Evolutionary conservation across 2,329 filamentous ascomycete genomes (phyloP), one percentile per base, ranked within the genome.

Genomic region (Exutisphaerella laricina): DNA sequence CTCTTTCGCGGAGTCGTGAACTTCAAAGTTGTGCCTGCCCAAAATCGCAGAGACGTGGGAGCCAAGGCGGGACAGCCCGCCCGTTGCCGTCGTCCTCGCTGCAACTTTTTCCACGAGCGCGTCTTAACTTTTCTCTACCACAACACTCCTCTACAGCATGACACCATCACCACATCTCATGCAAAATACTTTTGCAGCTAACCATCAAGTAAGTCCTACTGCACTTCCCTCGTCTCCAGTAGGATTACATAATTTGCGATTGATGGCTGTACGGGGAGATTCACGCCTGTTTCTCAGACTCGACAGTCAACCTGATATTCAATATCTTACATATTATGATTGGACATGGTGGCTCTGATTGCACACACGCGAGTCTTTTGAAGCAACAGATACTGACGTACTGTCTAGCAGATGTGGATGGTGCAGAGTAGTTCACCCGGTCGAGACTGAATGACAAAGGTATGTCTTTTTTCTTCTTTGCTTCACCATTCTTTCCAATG

Each of bases 231-330:
- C 25, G 34, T 48, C 28, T 2, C 13, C 39, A 38, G 38, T 58
- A 84, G 86, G 89, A 95, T 94, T 88, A 84, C 74, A 85, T 87
- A 95, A 95, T 96, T 96, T 96, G 88, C 89, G 88, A 90, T 90
- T 94, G 88, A 96, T 84, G 78, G 75, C 71, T 68, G 68, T 68
- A 73, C 72, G 80, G 80, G 89, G 88, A 87, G 76, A 72, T 85
- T 80, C 88, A 84, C 84, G 88, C 89, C 88, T 79, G 88, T 80
- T 85, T 77, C 74, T 84, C 82, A 77, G 82, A 88, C 82, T 83
- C 75, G 71, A 64, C 70, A 72, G 77, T 71, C 78, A 67, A 73
- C 60, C 63, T 94, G 88, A 95, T 85, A 94, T 86, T 88, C 70
- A 82, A 80, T 79, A 33, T 64, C 88, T 95, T 95, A 95, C 88